phyloP scores from a whole-genome alignment of 1,139 yeast species.

The Suhomyces maxii region DNA sequence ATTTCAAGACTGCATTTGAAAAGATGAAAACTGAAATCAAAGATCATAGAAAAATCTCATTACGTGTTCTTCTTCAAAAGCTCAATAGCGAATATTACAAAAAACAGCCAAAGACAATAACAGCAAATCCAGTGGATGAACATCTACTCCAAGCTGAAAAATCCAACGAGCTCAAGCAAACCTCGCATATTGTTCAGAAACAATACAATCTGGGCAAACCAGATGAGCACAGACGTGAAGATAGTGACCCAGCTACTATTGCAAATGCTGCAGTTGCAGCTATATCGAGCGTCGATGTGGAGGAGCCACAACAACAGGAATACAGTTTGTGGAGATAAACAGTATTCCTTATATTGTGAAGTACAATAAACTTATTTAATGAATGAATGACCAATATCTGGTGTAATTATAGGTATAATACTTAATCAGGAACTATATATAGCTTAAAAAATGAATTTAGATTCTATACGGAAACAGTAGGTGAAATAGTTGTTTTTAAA shows the following conservation, averaged over 20 bases:
- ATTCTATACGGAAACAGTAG: too few species aligned
- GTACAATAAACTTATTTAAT: not conserved
- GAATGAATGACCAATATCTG: too few species aligned
- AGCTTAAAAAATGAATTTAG: too few species aligned
- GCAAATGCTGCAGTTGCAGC: constrained; percentile 44
- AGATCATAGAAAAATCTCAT: constrained; percentile 28
- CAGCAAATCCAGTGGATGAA: constrained; percentile 5
- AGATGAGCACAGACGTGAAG: not conserved
- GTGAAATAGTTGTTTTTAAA: too few species aligned
- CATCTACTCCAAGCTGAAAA: constrained; percentile 1
- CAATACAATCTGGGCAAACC: constrained; percentile 1
- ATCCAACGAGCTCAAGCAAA: not conserved
- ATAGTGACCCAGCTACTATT: constrained; percentile 30
- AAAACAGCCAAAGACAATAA: constrained; percentile 5
- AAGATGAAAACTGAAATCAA: constrained; percentile 32
- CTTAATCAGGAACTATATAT: too few species aligned
- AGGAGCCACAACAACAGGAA: constrained; percentile 34
- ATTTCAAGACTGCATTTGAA: constrained; percentile 38
- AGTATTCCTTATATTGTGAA: not conserved
- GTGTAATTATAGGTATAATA: too few species aligned
- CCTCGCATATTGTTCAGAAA: not conserved
- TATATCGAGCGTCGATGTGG: constrained; percentile 30
- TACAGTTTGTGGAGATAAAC: constrained; percentile 37
- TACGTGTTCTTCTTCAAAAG: constrained; percentile 25
- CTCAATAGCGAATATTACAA: constrained; percentile 22